Evolutionary conservation across 441 rosid species (phyloP), one percentile per base, ranked within the genome.

Genomic region (Euphorbia neoarborescens): DNA sequence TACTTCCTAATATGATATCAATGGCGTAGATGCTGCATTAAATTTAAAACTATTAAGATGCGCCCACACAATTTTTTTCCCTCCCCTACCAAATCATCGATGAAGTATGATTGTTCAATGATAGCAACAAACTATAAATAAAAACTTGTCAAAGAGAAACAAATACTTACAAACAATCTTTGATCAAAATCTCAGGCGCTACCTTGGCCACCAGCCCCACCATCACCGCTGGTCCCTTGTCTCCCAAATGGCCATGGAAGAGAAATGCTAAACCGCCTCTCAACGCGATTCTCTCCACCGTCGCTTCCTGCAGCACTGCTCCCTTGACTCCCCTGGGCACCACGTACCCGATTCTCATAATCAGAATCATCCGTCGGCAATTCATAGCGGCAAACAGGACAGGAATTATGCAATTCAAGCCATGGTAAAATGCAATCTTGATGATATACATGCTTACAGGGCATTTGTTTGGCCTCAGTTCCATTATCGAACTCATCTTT

Each of bases 371-470:
- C 90, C 0, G 84, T 62, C 2, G 92, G 88, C 30, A 90, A 40
- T 78, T 86, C 87, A 62, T 82, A 86, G 14, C 95, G 81, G 76
- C 95, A 89, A 1, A 88, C 85, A 0, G 96, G 96, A 56, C 96
- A 90, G 1, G 92, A 86, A 77, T 88, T 88, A 51, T 88, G 78
- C 44, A 78, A 72, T 30, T 84, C 71, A 0, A 90, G 82, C 96
- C 96, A 90, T 0, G 92, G 92, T 12, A 84, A 51, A 72, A 90
- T 90, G 53, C 96, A 90, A 44, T 83, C 91, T 5, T 72, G 64
- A 66, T 90, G 96, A 72, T 85, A 90, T 24, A 90, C 68, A 69
- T 90, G 96, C 69, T 85, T 84, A 70, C 95, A 89, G 7, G 95
- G 95, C 85, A 89, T 81, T 79, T 86, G 91, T 42, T 84, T 77